phyloP scores from a whole-genome alignment of 495 filamentous ascomycete species.

The Daldinia vernicosa region DNA sequence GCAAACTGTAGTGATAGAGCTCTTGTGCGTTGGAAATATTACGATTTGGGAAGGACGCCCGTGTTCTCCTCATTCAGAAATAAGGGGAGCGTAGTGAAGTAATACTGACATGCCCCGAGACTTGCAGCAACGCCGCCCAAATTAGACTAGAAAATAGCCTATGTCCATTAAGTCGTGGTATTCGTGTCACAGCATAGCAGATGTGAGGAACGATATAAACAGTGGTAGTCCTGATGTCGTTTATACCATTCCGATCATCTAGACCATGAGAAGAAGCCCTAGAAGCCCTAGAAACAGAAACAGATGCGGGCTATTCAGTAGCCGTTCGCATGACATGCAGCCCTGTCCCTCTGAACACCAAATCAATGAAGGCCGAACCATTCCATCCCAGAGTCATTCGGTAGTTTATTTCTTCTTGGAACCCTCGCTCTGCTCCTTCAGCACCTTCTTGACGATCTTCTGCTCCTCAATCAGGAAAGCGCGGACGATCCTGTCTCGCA shows the following conservation, averaged over 20 bases:
- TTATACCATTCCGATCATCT: slow-evolving; percentile 49
- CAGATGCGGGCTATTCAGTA: slow-evolving; percentile 51
- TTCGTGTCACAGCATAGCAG: background rate
- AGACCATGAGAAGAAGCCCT: slow-evolving; percentile 57
- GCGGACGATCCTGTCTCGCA: slow-evolving; percentile 95
- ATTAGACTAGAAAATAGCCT: background rate
- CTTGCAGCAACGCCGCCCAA: background rate
- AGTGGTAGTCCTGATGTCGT: slow-evolving; percentile 43
- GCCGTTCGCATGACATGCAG: slow-evolving; percentile 55
- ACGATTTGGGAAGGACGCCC: background rate
- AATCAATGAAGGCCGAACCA: slow-evolving; percentile 57
- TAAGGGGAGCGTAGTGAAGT: background rate
- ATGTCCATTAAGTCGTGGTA: background rate
- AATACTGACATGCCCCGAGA: background rate
- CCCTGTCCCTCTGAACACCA: slow-evolving; percentile 62
- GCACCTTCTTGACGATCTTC: slow-evolving; percentile 99
- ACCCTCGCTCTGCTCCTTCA: slow-evolving; percentile 79
- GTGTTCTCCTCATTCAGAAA: background rate
- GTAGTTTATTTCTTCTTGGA: slow-evolving; percentile 77
- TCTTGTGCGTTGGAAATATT: background rate
- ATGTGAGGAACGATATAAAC: background rate
- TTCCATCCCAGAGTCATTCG: slow-evolving; percentile 45
- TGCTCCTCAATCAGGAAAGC: slow-evolving; percentile 99
- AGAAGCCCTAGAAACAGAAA: slow-evolving; percentile 53
- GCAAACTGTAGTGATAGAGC: too few species aligned